phyloP scores from a whole-genome alignment of 148 eudicot species.

The Talinum fruticosum region DNA sequence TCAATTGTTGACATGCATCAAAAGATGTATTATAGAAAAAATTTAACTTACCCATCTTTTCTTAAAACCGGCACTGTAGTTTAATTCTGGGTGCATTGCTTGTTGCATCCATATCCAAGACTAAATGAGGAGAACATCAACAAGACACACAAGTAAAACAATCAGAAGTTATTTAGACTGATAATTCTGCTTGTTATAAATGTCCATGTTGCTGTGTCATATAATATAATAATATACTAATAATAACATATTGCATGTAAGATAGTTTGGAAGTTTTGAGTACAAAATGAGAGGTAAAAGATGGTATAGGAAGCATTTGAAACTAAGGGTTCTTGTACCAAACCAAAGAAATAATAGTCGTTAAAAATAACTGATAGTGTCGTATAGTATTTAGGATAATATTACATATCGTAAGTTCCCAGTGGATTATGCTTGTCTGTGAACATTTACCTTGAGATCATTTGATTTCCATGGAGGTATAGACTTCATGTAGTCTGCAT shows the following conservation, averaged over 20 bases:
- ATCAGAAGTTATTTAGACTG: not conserved
- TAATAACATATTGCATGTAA: not conserved
- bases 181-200: not conserved
- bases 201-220: not conserved
- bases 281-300: not conserved
- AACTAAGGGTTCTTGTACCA: not conserved
- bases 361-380: not conserved
- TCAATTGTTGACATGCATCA: not conserved
- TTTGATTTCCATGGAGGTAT: constrained; percentile 80
- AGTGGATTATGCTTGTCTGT: not conserved
- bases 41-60: constrained; percentile 71
- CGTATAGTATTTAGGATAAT: not conserved
- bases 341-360: not conserved
- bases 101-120: constrained; percentile 99
- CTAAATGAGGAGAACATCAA: constrained; percentile 32
- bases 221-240: not conserved
- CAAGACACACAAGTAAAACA: not conserved
- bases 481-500: constrained; percentile 36
- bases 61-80: constrained; percentile 63
- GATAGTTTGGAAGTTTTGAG: not conserved
- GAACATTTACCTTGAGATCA: constrained; percentile 71
- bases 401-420: not conserved
- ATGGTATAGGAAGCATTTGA: not conserved
- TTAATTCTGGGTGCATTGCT: constrained; percentile 99
- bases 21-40: not conserved